Base-by-base conservation (phyloP, 2,329 filamentous ascomycete genomes). In the Aureobasidium mangrovei region DNA sequence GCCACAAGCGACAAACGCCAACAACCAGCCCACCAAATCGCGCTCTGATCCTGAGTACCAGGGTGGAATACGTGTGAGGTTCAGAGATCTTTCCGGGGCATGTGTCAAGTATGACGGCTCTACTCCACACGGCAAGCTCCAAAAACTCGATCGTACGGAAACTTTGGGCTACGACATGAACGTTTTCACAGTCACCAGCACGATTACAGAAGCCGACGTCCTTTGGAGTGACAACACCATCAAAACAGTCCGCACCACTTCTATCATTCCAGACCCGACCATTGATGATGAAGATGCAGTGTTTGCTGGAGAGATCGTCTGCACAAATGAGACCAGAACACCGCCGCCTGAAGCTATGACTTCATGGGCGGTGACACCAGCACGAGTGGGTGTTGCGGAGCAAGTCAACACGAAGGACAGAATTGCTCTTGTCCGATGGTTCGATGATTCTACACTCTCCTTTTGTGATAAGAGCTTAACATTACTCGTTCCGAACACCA, bases 151-250 rank as follows among this genome's bases (percentile, higher is more conserved):
- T 27, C 65, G 72, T 7, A 71, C 71, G 3, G 69, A 75, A 26
- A 75, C 73, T 7, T 67, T 76, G 39, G 79, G 79, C 1, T 81
- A 77, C 61, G 80, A 84, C 59, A 64, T 82, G 58, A 83, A 83
- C 57, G 72, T 80, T 2, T 81, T 77, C 59, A 70, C 74, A 9
- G 69, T 83, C 49, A 68, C 74, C 48, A 69, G 70, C 32, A 76
- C 74, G 8, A 69, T 68, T 24, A 77, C 77, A 2, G 66, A 68
- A n/a, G 74, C 76, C 9, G 74, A 69, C 1, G 75, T 83, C 4
- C 74, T 76, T 57, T 84, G 81, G 81, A 80, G 83, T 60, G 77
- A 83, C 61, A 69, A 77, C 12, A 72, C 72, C 7, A 67, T 76
- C 31, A 77, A 77, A 0, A 68, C 70, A 29, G 71, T 79, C 39